Evolutionary conservation across 202 grass and related monocot genomes (phyloP).

Genomic region (Setaria italica): DNA sequence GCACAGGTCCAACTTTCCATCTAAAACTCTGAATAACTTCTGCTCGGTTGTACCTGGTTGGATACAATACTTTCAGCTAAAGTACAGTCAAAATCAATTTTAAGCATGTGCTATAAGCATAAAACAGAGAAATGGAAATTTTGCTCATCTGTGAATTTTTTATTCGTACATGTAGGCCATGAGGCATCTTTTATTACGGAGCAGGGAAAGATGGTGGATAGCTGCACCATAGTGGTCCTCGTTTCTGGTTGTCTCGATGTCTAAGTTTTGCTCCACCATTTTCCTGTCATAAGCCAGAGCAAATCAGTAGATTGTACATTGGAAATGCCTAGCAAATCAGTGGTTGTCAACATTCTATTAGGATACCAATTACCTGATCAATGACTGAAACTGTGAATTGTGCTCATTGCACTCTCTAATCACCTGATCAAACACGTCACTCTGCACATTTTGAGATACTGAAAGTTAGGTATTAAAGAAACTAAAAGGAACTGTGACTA

Average conservation of each 20-base stretch:
- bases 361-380: constrained; percentile 69
- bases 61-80: constrained; percentile 25
- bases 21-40: constrained; percentile 83
- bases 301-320: constrained; percentile 14
- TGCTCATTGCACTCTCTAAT: constrained; percentile 90
- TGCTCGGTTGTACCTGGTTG: constrained; percentile 72
- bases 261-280: constrained; percentile 87
- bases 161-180: constrained; percentile 88
- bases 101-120: constrained; percentile 24
- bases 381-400: constrained; percentile 76
- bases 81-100: not conserved
- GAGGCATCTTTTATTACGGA: constrained; percentile 95
- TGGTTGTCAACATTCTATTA: not conserved
- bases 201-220: constrained; percentile 90
- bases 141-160: constrained; percentile 3
- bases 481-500: not conserved
- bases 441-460: constrained; percentile 52
- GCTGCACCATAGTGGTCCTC: constrained; percentile 91
- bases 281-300: constrained; percentile 60
- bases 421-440: constrained; percentile 88
- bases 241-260: constrained; percentile 84
- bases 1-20: constrained; percentile 84
- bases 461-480: constrained; percentile 18
- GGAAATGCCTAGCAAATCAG: not conserved
- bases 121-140: not conserved